Base-by-base conservation (phyloP, 306 rosid genomes). In the Fagus crenata region DNA sequence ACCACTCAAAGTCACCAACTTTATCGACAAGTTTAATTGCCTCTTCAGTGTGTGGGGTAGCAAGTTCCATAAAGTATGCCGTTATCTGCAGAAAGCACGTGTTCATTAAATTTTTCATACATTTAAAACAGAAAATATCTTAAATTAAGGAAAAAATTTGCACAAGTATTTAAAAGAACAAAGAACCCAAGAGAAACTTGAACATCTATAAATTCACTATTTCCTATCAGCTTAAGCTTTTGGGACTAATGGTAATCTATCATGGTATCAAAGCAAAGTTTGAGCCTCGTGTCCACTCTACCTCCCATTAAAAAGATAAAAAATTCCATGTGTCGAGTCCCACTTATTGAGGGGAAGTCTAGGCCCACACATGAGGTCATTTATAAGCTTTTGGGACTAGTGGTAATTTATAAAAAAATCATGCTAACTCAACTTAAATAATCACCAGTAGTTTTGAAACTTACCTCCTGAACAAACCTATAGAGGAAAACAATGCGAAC, bases 1-100 rank as follows among this genome's bases (percentile, higher is more conserved):
- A 80, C 99, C 99, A 88, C 83, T 95, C 99, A 81, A 95, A 92
- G 69, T 90, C 99, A 68, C 99, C 99, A 77, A 95, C 99, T 86
- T 90, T 95, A 82, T 95, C 99, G 78, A 91, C 99, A 79, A 95
- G 97, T 84, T 92, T 85, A 73, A 91, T 88, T 69, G 97, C 99
- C 86, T 95, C 97, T 71, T 92, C 99, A 41, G 93, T 73, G 81
- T 72, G 87, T 22, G 97, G 97, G 77, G 97, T 84, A 32, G 99
- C 97, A 80, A 95, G 93, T 78, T 89, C 97, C 99, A 95, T 95
- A 69, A 95, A 95, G 89, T 95, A 95, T 53, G 64, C 92, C 74
- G 85, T 92, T 72, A 95, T 92, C 99, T 95, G 87, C 77, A 83
- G 41, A 75, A 75, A 77, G 46, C 68, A 75, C 28, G 58, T 17